Base-by-base conservation (phyloP, 306 rosid genomes). In the Cyclanthera cordifolia region DNA sequence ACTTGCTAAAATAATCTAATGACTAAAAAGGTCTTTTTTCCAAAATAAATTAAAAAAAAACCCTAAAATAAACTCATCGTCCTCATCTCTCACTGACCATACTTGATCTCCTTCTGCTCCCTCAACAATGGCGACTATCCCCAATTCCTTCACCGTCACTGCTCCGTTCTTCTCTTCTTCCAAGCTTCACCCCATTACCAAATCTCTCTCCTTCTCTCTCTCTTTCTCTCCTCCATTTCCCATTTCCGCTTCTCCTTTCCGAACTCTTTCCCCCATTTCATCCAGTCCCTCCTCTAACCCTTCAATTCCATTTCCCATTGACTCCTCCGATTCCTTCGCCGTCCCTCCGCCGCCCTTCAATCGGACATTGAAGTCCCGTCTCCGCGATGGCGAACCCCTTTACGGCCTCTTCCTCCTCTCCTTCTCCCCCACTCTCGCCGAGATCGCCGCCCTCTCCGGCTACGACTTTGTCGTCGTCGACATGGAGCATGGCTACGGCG, bases 401-500 rank as follows among this genome's bases (percentile, higher is more conserved):
- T 86, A 92, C 73, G 95, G 95, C 51, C 43, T 85, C 73, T 88
- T 92, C 85, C 83, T 83, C 74, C 93, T 87, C 72, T 68, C 82
- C 73, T 84, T 86, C 83, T 87, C 93, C 53, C 98, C 96, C 14
- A 84, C 98, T 16, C 73, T 92, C 5, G 89, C 93, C 20, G 93
- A 88, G 84, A 90, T 88, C 78, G 89, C 87, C 0, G 90, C 83
- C 21, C 86, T 84, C 49, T 58, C 95, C 56, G 93, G 95, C 75
- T 90, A 85, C 68, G 95, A 90, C 65, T 90, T 85, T 39, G 87
- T 85, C 15, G 88, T 90, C 1, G 52, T 90, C 61, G 97, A 90
- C 82, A 87, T 90, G 92, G 97, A 90, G 53, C 97, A 90, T 69
- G 97, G 92, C 41, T 81, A 81, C 52, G 97, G 92, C 45, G 87